These are phyloP conservation scores for Colletotrichum melonis DNA, from an alignment of 2,329 filamentous ascomycete genomes.

Conservation along the genomic window DNA sequence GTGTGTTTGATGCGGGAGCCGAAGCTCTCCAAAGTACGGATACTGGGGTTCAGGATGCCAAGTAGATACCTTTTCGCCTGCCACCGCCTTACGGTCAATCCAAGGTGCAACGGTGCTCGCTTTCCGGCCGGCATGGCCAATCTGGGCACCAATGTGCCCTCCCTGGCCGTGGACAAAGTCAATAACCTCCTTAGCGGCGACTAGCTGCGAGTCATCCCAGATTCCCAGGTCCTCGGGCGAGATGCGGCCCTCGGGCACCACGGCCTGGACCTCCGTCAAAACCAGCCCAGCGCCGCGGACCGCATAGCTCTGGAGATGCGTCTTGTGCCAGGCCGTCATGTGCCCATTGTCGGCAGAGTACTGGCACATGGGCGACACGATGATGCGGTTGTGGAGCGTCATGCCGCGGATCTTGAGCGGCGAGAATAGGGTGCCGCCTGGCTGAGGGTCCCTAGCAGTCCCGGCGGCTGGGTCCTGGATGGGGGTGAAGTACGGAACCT, in stretches of 20 bases:
- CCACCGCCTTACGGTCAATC: constrained; percentile 63
- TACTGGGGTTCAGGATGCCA: not conserved
- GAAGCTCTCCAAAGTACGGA: constrained; percentile 18
- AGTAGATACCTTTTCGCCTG: constrained; percentile 51
- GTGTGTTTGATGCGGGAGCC: not conserved
- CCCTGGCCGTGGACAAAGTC: constrained; percentile 77
- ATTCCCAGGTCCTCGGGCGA: constrained; percentile 76
- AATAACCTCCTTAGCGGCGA: constrained; percentile 65
- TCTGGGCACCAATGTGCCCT: constrained; percentile 75
- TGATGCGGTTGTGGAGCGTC: constrained; percentile 58
- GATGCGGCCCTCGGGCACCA: constrained; percentile 76
- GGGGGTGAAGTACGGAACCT: constrained; percentile 59
- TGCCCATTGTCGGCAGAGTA: constrained; percentile 55
- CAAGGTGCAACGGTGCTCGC: constrained; percentile 65
- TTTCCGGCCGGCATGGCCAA: constrained; percentile 76
- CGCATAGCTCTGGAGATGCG: constrained; percentile 52
- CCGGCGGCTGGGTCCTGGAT: constrained; percentile 58
- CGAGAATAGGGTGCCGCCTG: constrained; percentile 56
- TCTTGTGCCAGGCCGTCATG: constrained; percentile 55
- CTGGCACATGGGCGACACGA: constrained; percentile 61
- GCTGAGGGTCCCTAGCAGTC: constrained; percentile 57
- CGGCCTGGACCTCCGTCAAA: constrained; percentile 76
- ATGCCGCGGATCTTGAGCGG: constrained; percentile 56
- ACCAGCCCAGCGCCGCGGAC: constrained; percentile 66
- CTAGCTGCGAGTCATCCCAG: constrained; percentile 79